phyloP scores from a whole-genome alignment of 2,329 filamentous ascomycete species.

The Aspergillus bombycis region DNA sequence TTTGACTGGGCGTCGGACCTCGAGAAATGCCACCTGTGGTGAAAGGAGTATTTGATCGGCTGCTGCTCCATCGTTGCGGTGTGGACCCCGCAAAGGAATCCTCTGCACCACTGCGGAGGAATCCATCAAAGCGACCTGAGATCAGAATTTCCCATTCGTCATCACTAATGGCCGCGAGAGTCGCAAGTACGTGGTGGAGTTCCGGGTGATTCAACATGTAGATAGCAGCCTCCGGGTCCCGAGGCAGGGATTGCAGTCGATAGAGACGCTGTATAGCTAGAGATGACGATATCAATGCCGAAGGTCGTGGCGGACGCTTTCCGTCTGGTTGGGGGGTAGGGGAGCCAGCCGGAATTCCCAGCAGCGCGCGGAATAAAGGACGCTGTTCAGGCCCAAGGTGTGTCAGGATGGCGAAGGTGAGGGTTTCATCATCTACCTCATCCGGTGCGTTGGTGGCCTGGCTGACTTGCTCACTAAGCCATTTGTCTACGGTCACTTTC shows the following conservation, averaged over 20 bases:
- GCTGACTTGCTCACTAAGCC: constrained; percentile 80
- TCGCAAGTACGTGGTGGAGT: constrained; percentile 84
- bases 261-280: constrained; percentile 84
- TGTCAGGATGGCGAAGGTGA: constrained; percentile 91
- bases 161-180: constrained; percentile 81
- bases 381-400: constrained; percentile 76
- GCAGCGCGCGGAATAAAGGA: constrained; percentile 78
- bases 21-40: constrained; percentile 37
- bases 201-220: constrained; percentile 82
- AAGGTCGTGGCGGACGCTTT: constrained; percentile 68
- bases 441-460: constrained; percentile 74
- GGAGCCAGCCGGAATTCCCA: constrained; percentile 61
- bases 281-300: constrained; percentile 74
- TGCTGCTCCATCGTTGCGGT: constrained; percentile 42
- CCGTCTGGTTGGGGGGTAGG: constrained; percentile 66
- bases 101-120: constrained; percentile 91
- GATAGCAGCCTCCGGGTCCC: constrained; percentile 83
- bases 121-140: constrained; percentile 92
- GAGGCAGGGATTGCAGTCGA: constrained; percentile 70
- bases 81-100: constrained; percentile 39
- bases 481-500: constrained; percentile 84
- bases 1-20: constrained; percentile 36
- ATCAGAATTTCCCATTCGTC: constrained; percentile 97
- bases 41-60: constrained; percentile 39
- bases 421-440: constrained; percentile 90